Percentiles rank a stretch among this genome's conserved stretches.
Evolutionary conservation across 805 yeast species (phyloP).

Genomic region (Crinitomyces ghanaensis): DNA sequence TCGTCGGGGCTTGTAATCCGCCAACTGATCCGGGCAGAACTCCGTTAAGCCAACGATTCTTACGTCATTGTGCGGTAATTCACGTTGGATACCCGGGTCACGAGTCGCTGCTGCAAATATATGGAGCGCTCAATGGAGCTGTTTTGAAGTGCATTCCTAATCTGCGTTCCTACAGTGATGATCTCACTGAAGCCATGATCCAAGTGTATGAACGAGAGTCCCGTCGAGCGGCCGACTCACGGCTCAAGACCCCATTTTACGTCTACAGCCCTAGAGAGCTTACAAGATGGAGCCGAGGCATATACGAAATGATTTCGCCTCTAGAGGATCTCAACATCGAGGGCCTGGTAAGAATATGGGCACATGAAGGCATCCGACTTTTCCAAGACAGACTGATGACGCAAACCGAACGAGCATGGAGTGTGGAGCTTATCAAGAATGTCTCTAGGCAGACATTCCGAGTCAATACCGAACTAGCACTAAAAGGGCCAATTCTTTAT

Average conservation of each 20-base stretch:
- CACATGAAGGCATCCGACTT: slow-evolving; percentile 68
- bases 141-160: slow-evolving; percentile 50
- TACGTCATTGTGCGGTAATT: slow-evolving; percentile 53
- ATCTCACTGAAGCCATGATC: slow-evolving; percentile 56
- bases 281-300: slow-evolving; percentile 78
- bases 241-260: slow-evolving; percentile 41
- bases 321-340: slow-evolving; percentile 29
- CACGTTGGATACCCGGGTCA: slow-evolving; percentile 71
- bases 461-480: slow-evolving; percentile 28
- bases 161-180: slow-evolving; percentile 39
- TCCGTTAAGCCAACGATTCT: slow-evolving; percentile 44
- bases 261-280: slow-evolving; percentile 82
- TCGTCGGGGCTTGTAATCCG: slow-evolving; percentile 96
- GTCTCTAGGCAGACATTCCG: slow-evolving; percentile 37
- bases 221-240: too few relatives aligned
- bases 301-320: slow-evolving; percentile 39
- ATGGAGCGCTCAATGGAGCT: slow-evolving; percentile 45
- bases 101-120: slow-evolving; percentile 54
- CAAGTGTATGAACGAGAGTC: slow-evolving; percentile 42
- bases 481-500: slow-evolving; percentile 46
- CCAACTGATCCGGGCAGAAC: slow-evolving; percentile 70
- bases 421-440: slow-evolving; percentile 28
- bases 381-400: slow-evolving; percentile 61
- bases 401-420: slow-evolving; percentile 38
- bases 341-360: slow-evolving; percentile 54